Conservation (phyloP, 164 flowering plant species). For the Berberis thunbergii region DNA sequence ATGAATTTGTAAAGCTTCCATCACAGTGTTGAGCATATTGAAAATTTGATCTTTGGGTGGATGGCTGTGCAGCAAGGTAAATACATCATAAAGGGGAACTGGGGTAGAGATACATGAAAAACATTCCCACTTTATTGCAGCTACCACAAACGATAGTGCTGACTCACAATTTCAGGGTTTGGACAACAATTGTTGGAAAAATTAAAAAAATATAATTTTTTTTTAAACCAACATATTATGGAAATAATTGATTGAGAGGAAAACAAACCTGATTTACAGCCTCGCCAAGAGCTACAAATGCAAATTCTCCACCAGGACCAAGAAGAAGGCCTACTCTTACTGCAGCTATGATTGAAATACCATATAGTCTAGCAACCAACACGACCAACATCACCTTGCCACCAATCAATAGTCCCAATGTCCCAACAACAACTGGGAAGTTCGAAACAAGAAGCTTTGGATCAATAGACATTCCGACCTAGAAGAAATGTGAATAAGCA, state of each 20-base stretch:
- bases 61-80: too few relatives aligned
- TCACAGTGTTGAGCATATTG: too few relatives aligned
- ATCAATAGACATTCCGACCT: slow-evolving; percentile 99
- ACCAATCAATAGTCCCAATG: slow-evolving; percentile 71
- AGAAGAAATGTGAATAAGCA: slow-evolving; percentile 18
- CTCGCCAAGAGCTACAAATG: slow-evolving; percentile 99
- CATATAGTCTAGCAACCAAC: slow-evolving; percentile 72
- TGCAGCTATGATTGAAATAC: slow-evolving; percentile 86
- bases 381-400: slow-evolving; percentile 86
- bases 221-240: background rate
- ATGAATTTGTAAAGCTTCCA: too few relatives aligned
- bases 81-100: too few relatives aligned
- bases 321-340: slow-evolving; percentile 94
- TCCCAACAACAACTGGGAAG: slow-evolving; percentile 72
- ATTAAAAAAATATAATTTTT: too few relatives aligned
- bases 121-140: too few relatives aligned
- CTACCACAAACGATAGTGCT: too few relatives aligned
- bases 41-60: too few relatives aligned
- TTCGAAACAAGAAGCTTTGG: slow-evolving; percentile 90
- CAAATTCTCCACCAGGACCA: slow-evolving; percentile 99
- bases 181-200: too few relatives aligned
- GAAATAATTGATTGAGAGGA: slow-evolving; percentile 5
- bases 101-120: too few relatives aligned
- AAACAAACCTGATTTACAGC: slow-evolving; percentile 93
- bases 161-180: too few relatives aligned